Evolutionary conservation across 1,284 basidiomycete genomes (phyloP).

Genomic region (Austropuccinia psidii): DNA sequence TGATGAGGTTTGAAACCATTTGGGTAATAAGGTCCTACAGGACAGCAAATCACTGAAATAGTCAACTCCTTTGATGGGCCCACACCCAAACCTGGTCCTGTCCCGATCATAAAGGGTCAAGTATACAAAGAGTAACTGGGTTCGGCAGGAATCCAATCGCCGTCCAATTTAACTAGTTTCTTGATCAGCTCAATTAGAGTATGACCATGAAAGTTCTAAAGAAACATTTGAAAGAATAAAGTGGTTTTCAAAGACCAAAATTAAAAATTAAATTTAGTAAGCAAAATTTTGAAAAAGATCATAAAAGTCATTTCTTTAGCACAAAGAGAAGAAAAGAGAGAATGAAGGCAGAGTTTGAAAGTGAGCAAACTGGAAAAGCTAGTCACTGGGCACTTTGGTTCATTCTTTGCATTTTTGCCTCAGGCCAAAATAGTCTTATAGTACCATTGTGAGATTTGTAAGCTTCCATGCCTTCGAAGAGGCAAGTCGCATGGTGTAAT

Average conservation of each 20-base stretch:
- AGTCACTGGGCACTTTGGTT: constrained; percentile 58
- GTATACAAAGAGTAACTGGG: constrained; percentile 88
- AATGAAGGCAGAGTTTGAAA: no score
- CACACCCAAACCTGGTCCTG: constrained; percentile 78
- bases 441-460: constrained; percentile 72
- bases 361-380: constrained; percentile 62
- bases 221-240: no score
- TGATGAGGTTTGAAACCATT: constrained; percentile 90
- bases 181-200: constrained; percentile 77
- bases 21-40: constrained; percentile 84
- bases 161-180: constrained; percentile 75
- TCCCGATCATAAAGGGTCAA: constrained; percentile 78
- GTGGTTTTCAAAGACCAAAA: background rate
- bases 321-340: no score
- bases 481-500: constrained; percentile 79
- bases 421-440: constrained; percentile 84
- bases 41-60: constrained; percentile 87
- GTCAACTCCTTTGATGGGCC: constrained; percentile 80
- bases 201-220: constrained; percentile 64
- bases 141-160: constrained; percentile 84
- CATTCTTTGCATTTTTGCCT: constrained; percentile 89
- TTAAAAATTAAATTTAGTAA: no score
- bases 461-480: constrained; percentile 95
- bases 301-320: background rate
- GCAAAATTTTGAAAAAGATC: no score